These are phyloP conservation scores for Candida germanica DNA, from an alignment of 805 yeast species.

Conservation along the genomic window DNA sequence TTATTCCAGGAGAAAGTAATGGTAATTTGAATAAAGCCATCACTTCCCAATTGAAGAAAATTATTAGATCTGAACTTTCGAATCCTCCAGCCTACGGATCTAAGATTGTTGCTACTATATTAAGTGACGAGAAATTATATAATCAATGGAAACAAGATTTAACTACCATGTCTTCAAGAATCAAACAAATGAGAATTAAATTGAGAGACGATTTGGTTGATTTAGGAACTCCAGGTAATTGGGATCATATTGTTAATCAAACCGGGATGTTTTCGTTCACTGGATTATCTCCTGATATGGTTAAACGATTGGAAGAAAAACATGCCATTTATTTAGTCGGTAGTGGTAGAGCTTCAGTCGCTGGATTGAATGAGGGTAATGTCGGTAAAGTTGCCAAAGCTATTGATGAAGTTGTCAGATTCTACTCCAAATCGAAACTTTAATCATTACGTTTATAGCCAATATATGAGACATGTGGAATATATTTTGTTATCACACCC, in stretches of 20 bases:
- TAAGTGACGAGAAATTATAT: constrained; percentile 64
- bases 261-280: constrained; percentile 97
- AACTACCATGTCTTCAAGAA: constrained; percentile 82
- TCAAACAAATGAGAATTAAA: constrained; percentile 69
- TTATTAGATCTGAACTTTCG: constrained; percentile 82
- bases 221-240: constrained; percentile 78
- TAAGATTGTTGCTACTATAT: constrained; percentile 75
- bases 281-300: constrained; percentile 77
- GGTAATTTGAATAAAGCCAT: constrained; percentile 53
- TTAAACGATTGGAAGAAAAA: constrained; percentile 65
- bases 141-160: constrained; percentile 83
- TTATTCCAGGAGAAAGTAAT: constrained; percentile 48
- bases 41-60: constrained; percentile 68
- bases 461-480: too few relatives aligned
- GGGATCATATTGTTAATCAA: constrained; percentile 89
- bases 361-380: constrained; percentile 82
- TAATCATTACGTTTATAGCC: too few relatives aligned
- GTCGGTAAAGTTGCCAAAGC: constrained; percentile 76
- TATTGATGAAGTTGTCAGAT: constrained; percentile 71
- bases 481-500: too few relatives aligned
- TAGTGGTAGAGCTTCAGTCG: constrained; percentile 89
- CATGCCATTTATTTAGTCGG: constrained; percentile 80
- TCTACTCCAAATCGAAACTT: constrained; percentile 22
- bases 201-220: constrained; percentile 58
- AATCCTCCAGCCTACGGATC: constrained; percentile 97